Percentiles rank a stretch among this genome's conserved stretches.
phyloP scores from a whole-genome alignment of 768 basidiomycete genomes.

The Hypholoma fasciculare region DNA sequence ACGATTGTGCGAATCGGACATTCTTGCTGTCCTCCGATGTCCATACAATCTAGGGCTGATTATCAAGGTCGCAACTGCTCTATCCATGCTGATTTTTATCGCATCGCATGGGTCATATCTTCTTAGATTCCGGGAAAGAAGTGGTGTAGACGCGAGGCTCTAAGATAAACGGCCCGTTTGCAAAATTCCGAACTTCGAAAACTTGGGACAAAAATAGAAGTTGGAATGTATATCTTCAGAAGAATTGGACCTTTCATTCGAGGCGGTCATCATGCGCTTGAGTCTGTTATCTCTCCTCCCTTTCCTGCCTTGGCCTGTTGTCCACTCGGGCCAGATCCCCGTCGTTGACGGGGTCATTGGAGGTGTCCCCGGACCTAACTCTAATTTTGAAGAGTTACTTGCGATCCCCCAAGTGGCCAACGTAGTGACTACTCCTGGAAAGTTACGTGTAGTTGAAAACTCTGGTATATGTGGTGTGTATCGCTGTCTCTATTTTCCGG shows the following conservation, averaged over 20 bases:
- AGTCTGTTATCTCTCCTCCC: neutral
- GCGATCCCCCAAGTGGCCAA: conserved; percentile 5
- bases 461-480: conserved; percentile 57
- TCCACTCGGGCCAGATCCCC: conserved; percentile 43
- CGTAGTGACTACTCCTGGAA: conserved; percentile 43
- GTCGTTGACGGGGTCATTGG: conserved; percentile 52
- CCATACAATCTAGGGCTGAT: too few relatives aligned
- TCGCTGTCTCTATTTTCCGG: neutral
- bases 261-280: neutral
- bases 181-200: neutral
- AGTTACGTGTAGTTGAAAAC: conserved; percentile 58
- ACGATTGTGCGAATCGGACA: too few relatives aligned
- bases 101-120: neutral
- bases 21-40: too few relatives aligned
- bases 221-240: neutral
- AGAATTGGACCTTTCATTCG: neutral
- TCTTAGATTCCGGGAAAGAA: neutral
- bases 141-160: neutral
- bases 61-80: too few relatives aligned
- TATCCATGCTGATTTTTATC: neutral
- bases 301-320: conserved; percentile 3
- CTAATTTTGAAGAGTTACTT: neutral
- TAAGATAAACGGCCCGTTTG: conserved; percentile 5
- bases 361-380: conserved; percentile 34
- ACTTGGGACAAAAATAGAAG: neutral